Conservation (phyloP, 2,329 filamentous ascomycete genomes). For the Mariannaea elegans region DNA sequence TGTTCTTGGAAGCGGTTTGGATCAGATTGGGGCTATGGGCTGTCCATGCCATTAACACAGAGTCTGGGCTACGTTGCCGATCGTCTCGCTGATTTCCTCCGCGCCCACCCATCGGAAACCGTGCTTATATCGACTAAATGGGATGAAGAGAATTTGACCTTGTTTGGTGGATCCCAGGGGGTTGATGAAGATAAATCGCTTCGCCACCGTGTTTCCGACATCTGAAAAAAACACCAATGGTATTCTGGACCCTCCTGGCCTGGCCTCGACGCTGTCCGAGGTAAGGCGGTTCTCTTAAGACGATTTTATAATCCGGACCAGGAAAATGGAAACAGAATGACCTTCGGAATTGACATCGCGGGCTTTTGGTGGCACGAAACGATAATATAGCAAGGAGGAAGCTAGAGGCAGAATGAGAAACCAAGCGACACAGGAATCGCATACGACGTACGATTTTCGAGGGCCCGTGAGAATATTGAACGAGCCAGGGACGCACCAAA, state of each 20-base stretch:
- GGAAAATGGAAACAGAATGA: too few relatives aligned
- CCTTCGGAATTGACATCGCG: neutral
- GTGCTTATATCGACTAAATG: neutral
- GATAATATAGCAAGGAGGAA: neutral
- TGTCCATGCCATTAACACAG: neutral
- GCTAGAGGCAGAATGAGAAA: neutral
- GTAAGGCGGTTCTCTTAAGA: neutral
- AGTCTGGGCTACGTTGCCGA: neutral
- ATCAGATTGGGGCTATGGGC: too few relatives aligned
- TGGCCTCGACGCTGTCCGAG: neutral
- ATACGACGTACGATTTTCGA: too few relatives aligned
- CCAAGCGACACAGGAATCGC: too few relatives aligned
- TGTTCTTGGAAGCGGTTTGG: neutral
- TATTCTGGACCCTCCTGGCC: slow-evolving; percentile 1
- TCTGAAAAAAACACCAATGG: neutral
- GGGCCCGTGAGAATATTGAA: too few relatives aligned
- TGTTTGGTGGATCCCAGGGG: too few relatives aligned
- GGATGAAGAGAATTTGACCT: slow-evolving; percentile 8
- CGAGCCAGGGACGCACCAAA: too few relatives aligned
- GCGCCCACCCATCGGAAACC: neutral
- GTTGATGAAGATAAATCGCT: neutral
- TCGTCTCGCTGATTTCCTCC: neutral
- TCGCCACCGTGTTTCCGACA: too few relatives aligned
- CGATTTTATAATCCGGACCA: slow-evolving; percentile 3
- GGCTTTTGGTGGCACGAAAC: neutral